Conservation (phyloP, 2,329 filamentous ascomycete genomes). For the Colletotrichum sp. region DNA sequence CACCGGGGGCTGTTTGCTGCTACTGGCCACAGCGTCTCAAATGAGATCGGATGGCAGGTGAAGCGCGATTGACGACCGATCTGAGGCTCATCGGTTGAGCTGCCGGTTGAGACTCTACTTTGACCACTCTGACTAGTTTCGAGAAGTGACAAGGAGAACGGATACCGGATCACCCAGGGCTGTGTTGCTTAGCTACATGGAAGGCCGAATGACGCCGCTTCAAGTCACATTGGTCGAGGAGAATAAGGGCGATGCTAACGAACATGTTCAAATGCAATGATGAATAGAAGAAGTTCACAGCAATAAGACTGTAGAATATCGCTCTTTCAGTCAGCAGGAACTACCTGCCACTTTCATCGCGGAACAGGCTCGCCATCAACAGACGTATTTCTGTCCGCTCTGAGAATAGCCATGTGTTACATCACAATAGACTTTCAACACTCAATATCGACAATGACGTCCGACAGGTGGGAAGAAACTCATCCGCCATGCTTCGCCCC, state of each 20-base stretch:
- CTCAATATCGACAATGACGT: background rate
- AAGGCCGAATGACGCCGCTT: background rate
- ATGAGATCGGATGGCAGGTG: slow-evolving; percentile 13
- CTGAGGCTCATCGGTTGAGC: background rate
- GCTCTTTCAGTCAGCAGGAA: background rate
- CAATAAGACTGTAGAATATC: background rate
- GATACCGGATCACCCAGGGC: rapidly evolving
- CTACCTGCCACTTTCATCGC: background rate
- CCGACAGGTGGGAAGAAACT: background rate
- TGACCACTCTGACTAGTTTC: background rate
- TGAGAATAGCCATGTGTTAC: background rate
- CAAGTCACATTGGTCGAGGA: background rate
- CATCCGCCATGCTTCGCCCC: background rate
- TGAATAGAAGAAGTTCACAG: background rate
- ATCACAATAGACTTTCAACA: background rate
- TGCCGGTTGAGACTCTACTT: background rate
- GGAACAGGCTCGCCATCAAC: background rate
- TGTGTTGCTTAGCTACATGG: background rate
- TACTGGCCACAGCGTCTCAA: background rate
- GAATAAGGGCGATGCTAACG: background rate
- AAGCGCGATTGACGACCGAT: background rate
- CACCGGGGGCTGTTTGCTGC: background rate
- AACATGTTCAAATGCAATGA: too few relatives aligned
- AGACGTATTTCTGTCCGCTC: background rate
- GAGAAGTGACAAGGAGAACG: background rate